A percentile compares a stretch with the other conserved stretches of the same genome.
Conservation (phyloP, 768 basidiomycete genomes). For the Mycena haematopus region DNA sequence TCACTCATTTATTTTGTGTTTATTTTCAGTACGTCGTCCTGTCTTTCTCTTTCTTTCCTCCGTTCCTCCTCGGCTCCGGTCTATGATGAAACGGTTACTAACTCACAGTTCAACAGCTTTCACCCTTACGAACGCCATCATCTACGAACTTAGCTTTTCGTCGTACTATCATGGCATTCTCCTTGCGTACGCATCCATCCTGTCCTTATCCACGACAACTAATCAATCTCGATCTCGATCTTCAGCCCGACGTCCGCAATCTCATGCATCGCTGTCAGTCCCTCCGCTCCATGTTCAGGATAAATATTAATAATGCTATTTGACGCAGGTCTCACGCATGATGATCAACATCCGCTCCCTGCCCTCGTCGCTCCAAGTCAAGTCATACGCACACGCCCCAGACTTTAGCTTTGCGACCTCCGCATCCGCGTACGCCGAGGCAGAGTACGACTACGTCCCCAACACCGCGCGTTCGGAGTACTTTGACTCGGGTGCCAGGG, state of each 20-base stretch:
- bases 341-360: slow-evolving; percentile 26
- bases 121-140: slow-evolving; percentile 16
- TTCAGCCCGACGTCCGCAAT: slow-evolving; percentile 22
- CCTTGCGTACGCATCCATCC: slow-evolving; percentile 1
- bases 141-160: slow-evolving; percentile 16
- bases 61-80: too few species aligned
- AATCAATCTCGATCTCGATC: neutral
- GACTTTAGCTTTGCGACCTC: neutral
- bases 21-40: slow-evolving; percentile 21
- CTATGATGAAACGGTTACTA: neutral
- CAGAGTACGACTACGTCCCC: neutral
- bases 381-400: neutral
- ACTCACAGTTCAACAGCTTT: neutral
- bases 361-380: neutral
- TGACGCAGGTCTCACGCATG: slow-evolving; percentile 21
- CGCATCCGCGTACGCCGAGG: too few species aligned
- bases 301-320: neutral
- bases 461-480: slow-evolving; percentile 11
- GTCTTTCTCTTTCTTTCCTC: neutral
- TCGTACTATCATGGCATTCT: slow-evolving; percentile 14
- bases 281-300: neutral
- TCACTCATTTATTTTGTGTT: slow-evolving; percentile 29
- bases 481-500: neutral
- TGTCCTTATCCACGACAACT: neutral
- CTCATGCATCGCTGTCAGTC: slow-evolving; percentile 26